Base-by-base conservation (phyloP, 805 yeast species). In the Nakazawaea ernobii region DNA sequence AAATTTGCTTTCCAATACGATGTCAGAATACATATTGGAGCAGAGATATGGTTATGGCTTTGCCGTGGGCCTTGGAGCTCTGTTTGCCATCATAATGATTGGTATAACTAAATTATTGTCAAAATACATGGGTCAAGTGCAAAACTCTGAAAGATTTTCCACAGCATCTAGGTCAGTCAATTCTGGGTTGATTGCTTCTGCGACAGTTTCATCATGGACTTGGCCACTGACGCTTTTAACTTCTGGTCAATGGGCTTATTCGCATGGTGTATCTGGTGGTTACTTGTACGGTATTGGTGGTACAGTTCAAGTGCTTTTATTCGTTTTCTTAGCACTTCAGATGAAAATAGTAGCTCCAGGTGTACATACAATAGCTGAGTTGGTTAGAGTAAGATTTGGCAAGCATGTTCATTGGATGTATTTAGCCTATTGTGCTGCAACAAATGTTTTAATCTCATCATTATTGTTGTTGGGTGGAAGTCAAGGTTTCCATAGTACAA, bases 121-220 rank as follows among this genome's bases (percentile, higher is more conserved):
- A 7, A 59, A 53, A 38, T 70, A 61, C 51, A 54, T 61, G 46
- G 69, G 70, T 13, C 68, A 72, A 47, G 59, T 55, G 24, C 72
- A 68, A 52, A 61, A 67, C 38, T 66, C 73, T 3, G 79, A 74
- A 53, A 67, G 67, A 36, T 66, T 67, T 46, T 56, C 67, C 14
- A 65, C 73, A 0, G 74, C 74, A 15, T 60, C 66, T 2, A 62
- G 79, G 53, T 54, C 64, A 9, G 72, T 74, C 28, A 61, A 59
- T 24, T 53, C 67, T 8, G 79, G 78, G 14, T 55, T 74, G 13
- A 69, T 71, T 24, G 65, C 73, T 4, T 66, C 74, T 1, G 69
- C 74, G 10, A 69, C 68, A 3, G 74, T 73, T 9, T 63, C 71
- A 9, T 66, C 75, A 1, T 75, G 79, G 79, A 69, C 73, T 26